Conservation (phyloP, 306 rosid species). For the Cicer bijugum region DNA sequence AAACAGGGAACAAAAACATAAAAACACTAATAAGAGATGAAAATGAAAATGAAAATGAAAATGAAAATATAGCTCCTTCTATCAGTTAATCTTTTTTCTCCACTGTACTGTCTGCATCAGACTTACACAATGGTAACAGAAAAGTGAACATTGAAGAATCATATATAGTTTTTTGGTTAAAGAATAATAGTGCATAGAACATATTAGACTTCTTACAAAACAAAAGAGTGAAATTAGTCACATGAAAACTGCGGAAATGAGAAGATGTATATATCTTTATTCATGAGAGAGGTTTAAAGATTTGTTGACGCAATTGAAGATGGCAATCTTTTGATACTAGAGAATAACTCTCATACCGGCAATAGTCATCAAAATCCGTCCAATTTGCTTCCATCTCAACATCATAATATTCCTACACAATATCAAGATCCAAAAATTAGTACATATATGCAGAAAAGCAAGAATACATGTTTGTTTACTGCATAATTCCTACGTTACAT, state of each 20-base stretch:
- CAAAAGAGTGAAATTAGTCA: slow-evolving; percentile 15
- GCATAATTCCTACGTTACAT: slow-evolving; percentile 16
- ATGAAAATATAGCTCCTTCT: not conserved
- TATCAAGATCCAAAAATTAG: slow-evolving; percentile 39
- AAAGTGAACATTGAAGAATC: not conserved
- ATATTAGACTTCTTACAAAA: slow-evolving; percentile 28
- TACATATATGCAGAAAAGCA: not conserved
- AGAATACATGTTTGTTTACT: slow-evolving; percentile 1
- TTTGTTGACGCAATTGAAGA: slow-evolving; percentile 26
- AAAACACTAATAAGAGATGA: slow-evolving; percentile 1
- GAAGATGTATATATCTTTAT: slow-evolving; percentile 8
- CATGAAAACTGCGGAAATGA: slow-evolving; percentile 29
- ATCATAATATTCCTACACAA: slow-evolving; percentile 59
- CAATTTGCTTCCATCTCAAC: slow-evolving; percentile 73
- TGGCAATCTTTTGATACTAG: slow-evolving; percentile 20
- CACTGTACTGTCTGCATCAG: slow-evolving; percentile 10
- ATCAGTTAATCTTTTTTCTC: slow-evolving; percentile 5
- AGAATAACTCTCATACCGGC: slow-evolving; percentile 59
- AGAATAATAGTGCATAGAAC: not conserved
- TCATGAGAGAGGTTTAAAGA: slow-evolving; percentile 20
- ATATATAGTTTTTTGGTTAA: not conserved
- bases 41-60: not conserved
- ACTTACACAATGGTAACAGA: slow-evolving; percentile 13
- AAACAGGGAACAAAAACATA: not conserved
- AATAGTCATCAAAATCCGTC: slow-evolving; percentile 72